Evolutionary conservation across 805 yeast genomes (phyloP), one percentile per base, ranked within the genome.

Genomic region (Candida easanensis): DNA sequence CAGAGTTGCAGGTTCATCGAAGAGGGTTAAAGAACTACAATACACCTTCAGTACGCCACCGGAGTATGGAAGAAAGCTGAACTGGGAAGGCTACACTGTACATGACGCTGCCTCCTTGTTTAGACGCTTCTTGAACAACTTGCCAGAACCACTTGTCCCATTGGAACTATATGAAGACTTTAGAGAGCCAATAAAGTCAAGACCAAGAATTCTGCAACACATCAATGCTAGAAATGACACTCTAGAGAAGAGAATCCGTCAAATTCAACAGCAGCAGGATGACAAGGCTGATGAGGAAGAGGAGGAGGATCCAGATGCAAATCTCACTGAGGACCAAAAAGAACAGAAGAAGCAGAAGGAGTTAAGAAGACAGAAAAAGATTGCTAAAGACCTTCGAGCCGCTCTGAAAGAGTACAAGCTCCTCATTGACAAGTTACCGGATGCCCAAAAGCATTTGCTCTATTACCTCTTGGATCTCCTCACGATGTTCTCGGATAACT

Each of bases 71-170:
- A 78, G 88, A 39, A 84, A 84, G 52, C 74, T 90, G 35, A 56
- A 54, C 26, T 93, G 98, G 99, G 89, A 87, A 38, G 91, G 95
- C 0, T 93, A 80, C 65, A 88, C 89, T 1, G 97, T 91, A 11
- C 99, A 93, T 66, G 99, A 93, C 64, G 97, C 97, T 1, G 96
- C 98, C 2, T 86, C 93, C 16, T 71, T 93, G 18, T 75, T 93
- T 45, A 76, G 98, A 60, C 72, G 99, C 44, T 93, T 78, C 61
- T 71, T 93, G 49, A 88, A 89, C 58, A 82, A 88, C 35, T 73
- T 93, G 43, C 95, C 96, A 1, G 98, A 93, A 57, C 98, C 98
- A 0, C 72, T 93, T 43, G 81, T 93, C 17, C 97, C 98, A 1
- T 68, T 88, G 27, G 74, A 74, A 4, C 65, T 79, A 47, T 93